phyloP scores from a whole-genome alignment of 2,329 filamentous ascomycete species.

The Aspergillus piperis region DNA sequence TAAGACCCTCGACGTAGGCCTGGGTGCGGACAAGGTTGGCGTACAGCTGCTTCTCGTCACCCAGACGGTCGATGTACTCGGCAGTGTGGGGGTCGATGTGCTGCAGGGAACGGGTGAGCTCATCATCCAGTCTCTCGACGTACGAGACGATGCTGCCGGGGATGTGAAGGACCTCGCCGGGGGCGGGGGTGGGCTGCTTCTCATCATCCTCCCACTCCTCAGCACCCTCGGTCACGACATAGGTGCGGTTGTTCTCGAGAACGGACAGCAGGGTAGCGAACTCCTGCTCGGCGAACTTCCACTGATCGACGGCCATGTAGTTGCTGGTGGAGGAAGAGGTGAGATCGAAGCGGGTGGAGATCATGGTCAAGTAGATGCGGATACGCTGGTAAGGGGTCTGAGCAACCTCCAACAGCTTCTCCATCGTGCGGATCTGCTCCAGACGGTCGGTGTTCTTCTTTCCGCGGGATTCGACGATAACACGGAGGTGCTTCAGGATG shows the following conservation, averaged over 20 bases:
- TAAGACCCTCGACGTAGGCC: constrained; percentile 83
- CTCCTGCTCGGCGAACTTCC: constrained; percentile 92
- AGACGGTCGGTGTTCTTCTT: constrained; percentile 97
- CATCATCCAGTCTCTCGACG: constrained; percentile 92
- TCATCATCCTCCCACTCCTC: constrained; percentile 99
- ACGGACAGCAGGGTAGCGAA: constrained; percentile 74
- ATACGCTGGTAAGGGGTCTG: constrained; percentile 91
- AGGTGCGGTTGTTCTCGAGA: constrained; percentile 75
- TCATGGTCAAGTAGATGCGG: constrained; percentile 83
- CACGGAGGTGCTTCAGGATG: constrained; percentile 93
- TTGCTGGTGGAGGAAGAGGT: constrained; percentile 70
- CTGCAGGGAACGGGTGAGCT: constrained; percentile 95
- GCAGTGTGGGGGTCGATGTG: constrained; percentile 97
- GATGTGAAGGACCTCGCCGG: constrained; percentile 81
- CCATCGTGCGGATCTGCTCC: constrained; percentile 97
- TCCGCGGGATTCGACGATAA: constrained; percentile 91
- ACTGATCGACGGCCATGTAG: constrained; percentile 93
- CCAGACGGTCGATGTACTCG: constrained; percentile 94
- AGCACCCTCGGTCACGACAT: constrained; percentile 84
- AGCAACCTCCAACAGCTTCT: constrained; percentile 89
- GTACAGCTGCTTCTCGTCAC: constrained; percentile 88
- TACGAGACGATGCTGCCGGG: constrained; percentile 94
- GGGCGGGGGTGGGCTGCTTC: constrained; percentile 74
- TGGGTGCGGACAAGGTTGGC: constrained; percentile 85
- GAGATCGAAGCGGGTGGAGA: constrained; percentile 93